Evolutionary conservation across 83 land plant genomes (phyloP).

Genomic region (Picea mariana): DNA sequence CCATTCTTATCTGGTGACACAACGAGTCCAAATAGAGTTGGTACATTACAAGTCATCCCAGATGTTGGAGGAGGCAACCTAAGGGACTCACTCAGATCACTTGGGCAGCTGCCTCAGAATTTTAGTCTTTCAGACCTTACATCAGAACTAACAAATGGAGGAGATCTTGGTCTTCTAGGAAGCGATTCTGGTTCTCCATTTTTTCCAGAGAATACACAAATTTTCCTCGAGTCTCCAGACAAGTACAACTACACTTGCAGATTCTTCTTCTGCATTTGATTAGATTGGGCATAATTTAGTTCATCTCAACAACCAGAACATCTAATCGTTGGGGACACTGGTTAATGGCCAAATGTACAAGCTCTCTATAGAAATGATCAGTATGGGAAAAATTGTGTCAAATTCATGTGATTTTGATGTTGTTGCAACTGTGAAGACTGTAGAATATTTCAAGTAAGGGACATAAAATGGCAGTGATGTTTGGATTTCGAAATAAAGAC

Average conservation of each 20-base stretch:
- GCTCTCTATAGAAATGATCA: neutral
- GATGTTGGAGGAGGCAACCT: slow-evolving; percentile 43
- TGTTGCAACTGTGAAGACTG: neutral
- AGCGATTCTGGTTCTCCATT: too few relatives aligned
- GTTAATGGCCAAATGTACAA: neutral
- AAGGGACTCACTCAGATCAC: too few relatives aligned
- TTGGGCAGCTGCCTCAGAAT: too few relatives aligned
- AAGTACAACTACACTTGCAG: too few relatives aligned
- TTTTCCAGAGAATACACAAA: too few relatives aligned
- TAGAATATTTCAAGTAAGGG: neutral
- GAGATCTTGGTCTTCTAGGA: slow-evolving; percentile 42
- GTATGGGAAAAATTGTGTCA: neutral
- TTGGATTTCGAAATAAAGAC: slow-evolving; percentile 4
- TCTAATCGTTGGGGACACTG: too few relatives aligned
- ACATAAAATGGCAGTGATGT: neutral
- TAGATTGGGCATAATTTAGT: too few relatives aligned
- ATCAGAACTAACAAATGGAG: slow-evolving; percentile 79
- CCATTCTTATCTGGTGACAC: slow-evolving; percentile 52
- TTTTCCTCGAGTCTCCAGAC: too few relatives aligned
- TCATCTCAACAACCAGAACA: too few relatives aligned
- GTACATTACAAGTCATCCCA: slow-evolving; percentile 29
- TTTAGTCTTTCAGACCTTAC: slow-evolving; percentile 47
- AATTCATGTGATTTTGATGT: neutral
- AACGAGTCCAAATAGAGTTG: slow-evolving; percentile 37
- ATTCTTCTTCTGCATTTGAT: too few relatives aligned